phyloP scores from a whole-genome alignment of 2,329 filamentous ascomycete species.

The Penicillium fuscoglaucum region DNA sequence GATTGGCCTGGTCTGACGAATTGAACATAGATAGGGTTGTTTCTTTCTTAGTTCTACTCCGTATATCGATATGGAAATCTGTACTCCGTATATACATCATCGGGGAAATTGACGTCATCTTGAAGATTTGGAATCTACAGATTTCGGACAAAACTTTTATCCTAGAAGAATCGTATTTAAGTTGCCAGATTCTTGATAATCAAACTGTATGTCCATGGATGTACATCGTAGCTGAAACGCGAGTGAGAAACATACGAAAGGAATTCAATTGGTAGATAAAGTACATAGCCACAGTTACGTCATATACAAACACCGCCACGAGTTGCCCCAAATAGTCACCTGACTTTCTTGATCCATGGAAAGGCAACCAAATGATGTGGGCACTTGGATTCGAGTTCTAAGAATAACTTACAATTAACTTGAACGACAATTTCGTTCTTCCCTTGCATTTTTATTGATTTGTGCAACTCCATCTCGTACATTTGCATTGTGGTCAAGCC shows the following conservation, averaged over 20 bases:
- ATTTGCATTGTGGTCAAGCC: background rate
- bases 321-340: slow-evolving; percentile 11
- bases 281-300: slow-evolving; percentile 21
- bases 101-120: background rate
- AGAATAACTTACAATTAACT: slow-evolving; percentile 15
- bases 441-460: background rate
- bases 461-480: background rate
- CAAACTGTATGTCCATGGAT: background rate
- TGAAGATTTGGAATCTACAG: background rate
- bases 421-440: background rate
- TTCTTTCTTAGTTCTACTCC: background rate
- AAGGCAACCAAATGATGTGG: slow-evolving; percentile 12
- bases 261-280: background rate
- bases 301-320: slow-evolving; percentile 20
- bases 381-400: slow-evolving; percentile 21
- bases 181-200: no score
- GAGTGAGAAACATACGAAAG: background rate
- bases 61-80: background rate
- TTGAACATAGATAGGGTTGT: slow-evolving; percentile 1
- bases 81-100: background rate
- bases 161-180: background rate
- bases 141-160: background rate
- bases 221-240: background rate
- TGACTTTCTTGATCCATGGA: slow-evolving; percentile 23
- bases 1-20: slow-evolving; percentile 39